A percentile compares a stretch with the other conserved stretches of the same genome.
Evolutionary conservation across 352 stramenopile species (phyloP).

Genomic region (Phytophthora colocasiae): DNA sequence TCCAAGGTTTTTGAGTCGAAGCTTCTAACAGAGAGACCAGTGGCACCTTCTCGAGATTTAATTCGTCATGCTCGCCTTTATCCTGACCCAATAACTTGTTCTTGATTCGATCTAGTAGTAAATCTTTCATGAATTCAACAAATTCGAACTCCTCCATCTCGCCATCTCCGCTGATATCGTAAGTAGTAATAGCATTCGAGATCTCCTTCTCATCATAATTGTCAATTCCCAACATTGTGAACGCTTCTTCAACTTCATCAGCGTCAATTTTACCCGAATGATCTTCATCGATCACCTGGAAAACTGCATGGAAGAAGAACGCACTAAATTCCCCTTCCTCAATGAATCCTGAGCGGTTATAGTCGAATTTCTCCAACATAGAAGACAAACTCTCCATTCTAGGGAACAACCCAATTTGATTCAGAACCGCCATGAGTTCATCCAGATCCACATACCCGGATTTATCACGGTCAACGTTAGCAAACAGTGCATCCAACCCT

Average conservation of each 20-base stretch:
- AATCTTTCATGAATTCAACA: conserved; percentile 80
- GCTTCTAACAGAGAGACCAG: conserved; percentile 54
- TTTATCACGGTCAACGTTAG: conserved; percentile 67
- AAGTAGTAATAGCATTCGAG: conserved; percentile 63
- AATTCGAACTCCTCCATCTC: conserved; percentile 89
- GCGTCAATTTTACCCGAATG: conserved; percentile 80
- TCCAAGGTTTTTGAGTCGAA: conserved; percentile 67
- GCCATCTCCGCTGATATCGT: conserved; percentile 78
- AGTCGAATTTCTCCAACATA: conserved; percentile 63
- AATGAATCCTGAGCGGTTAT: conserved; percentile 54
- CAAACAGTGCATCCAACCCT: conserved; percentile 70
- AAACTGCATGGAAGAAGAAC: conserved; percentile 80
- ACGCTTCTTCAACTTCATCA: conserved; percentile 74
- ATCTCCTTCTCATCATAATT: conserved; percentile 75
- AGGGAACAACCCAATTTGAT: conserved; percentile 73
- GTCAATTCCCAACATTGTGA: conserved; percentile 72
- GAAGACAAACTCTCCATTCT: conserved; percentile 49
- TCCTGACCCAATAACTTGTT: conserved; percentile 44
- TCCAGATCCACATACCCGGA: conserved; percentile 61
- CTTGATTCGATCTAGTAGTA: conserved; percentile 68
- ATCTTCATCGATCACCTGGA: conserved; percentile 80
- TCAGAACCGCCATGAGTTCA: conserved; percentile 70
- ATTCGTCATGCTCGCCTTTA: conserved; percentile 4
- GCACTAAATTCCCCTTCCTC: conserved; percentile 68
- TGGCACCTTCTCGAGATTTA: conserved; percentile 8